Base-by-base conservation (phyloP, 176 grass and related monocot genomes). In the Lolium multiflorum region DNA sequence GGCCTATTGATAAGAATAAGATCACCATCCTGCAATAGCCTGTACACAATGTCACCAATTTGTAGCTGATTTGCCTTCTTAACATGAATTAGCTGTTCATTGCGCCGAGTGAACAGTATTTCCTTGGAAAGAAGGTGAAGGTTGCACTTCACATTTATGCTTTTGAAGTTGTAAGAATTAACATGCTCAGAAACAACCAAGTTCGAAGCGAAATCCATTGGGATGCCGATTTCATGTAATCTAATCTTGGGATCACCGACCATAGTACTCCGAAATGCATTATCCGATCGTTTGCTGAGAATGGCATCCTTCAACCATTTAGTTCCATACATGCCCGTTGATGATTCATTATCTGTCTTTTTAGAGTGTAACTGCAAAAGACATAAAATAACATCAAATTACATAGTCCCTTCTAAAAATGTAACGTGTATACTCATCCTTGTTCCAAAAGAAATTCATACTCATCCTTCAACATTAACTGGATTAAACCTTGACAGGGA, bases 261-360 rank as follows among this genome's bases (percentile, higher is more conserved):
- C 96, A 98, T 96, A 77, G 74, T 85, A 88, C 86, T 87, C 28
- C 96, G 90, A 88, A 95, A 95, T 69, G 74, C 91, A 80, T 96
- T 89, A 79, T 98, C 93, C 0, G 93, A 91, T 88, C 90, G 83
- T 91, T 98, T 98, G 88, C 93, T 95, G 12, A 98, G 91, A 81
- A 98, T 84, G 16, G 73, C 81, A 69, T 98, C 93, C 81, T 95
- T 98, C 21, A 98, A 82, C 96, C 96, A 98, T 88, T 90, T 94
- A 78, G 83, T 87, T 74, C 96, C 96, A 87, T 86, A 85, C 4
- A 77, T 77, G 73, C 87, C 85, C 13, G 86, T 84, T 79, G 85
- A 77, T 74, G 82, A 61, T 44, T 92, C 93, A 25, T 39, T 85
- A 72, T 87, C 89, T 86, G 90, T 92, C 77, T 91, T 91, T 87